Conservation (phyloP, 352 stramenopile genomes). For the Phytophthora litchii region DNA sequence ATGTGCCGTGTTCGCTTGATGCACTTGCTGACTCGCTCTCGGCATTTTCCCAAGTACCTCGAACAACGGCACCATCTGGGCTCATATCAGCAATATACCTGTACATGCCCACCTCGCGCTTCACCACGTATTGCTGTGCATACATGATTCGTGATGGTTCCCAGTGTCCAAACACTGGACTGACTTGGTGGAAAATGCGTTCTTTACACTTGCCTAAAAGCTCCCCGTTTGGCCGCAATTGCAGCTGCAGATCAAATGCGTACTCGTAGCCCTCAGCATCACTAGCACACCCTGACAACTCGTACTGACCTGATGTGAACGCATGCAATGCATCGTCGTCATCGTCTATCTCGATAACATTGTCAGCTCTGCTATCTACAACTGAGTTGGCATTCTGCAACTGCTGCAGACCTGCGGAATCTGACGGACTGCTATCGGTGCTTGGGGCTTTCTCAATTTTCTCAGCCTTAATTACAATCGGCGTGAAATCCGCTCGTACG, state of each 20-base stretch:
- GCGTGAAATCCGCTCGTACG: slow-evolving; percentile 37
- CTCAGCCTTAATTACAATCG: slow-evolving; percentile 17
- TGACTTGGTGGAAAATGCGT: slow-evolving; percentile 61
- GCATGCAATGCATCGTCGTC: slow-evolving; percentile 41
- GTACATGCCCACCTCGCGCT: slow-evolving; percentile 62
- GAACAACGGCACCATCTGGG: slow-evolving; percentile 45
- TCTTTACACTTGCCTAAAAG: slow-evolving; percentile 54
- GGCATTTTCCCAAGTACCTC: slow-evolving; percentile 55
- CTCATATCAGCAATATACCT: slow-evolving; percentile 49
- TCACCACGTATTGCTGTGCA: slow-evolving; percentile 65
- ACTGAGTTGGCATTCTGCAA: background rate
- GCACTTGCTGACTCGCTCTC: slow-evolving; percentile 34
- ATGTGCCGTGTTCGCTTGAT: slow-evolving; percentile 59
- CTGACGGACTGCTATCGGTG: slow-evolving; percentile 2
- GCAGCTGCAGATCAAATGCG: slow-evolving; percentile 55
- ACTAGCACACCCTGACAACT: slow-evolving; percentile 61
- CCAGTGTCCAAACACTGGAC: slow-evolving; percentile 51
- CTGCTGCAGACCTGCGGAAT: background rate
- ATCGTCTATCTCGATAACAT: slow-evolving; percentile 21
- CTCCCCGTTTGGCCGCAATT: slow-evolving; percentile 42
- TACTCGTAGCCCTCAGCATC: slow-evolving; percentile 81
- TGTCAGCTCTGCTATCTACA: background rate
- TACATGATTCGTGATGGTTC: slow-evolving; percentile 41
- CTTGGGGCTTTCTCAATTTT: slow-evolving; percentile 16
- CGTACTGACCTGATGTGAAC: slow-evolving; percentile 62